Base-by-base conservation (phyloP, 306 rosid genomes). In the Fragaria vesca region DNA sequence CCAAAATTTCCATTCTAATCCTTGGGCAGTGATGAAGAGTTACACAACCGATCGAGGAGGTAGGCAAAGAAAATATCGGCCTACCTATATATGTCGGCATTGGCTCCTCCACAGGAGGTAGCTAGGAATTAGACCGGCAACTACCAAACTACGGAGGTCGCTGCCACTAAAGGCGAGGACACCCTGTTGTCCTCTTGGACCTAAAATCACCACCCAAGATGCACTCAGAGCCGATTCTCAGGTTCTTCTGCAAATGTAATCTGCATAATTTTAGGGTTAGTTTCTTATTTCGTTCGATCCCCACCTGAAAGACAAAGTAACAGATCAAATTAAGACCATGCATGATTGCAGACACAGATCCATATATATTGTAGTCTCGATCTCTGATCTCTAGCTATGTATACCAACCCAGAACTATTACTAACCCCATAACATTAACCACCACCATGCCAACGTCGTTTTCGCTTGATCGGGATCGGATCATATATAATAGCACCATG, bases 391-490 rank as follows among this genome's bases (percentile, higher is more conserved):
- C 45, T 6, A 42, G 8, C 45, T 3, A 9, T 8, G 15, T 21
- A 68, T 73, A 78, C 89, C 80, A 77, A 80, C 81, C 85, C 78
- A 77, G 60, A 68, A 66, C 34, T 28, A 62, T 82, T 79, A 55
- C 26, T 46, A 57, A 40, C 77, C n/a, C 38, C 66, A 73, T 38
- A 16, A 28, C 61, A 13, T 52, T 72, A 54, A 65, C 69, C 12
- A 16, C 69, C 69, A 65, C 26, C 45, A 34, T 65, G 69, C 18
- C 46, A 43, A 36, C 10, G 77, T 73, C 68, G 77, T 57, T 73
- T 73, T 73, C 54, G 9, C 6, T 28, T 17, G 18, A 34, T 50
- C 20, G 3, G 45, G 45, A 42, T 42, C 45, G 6, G 18, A 62
- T 28, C 66, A 61, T 26, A 1, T 61, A 28, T 12, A 12, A 72